Evolutionary conservation across 2,329 filamentous ascomycete species (phyloP).

Genomic region (Sporothrix phasma): DNA sequence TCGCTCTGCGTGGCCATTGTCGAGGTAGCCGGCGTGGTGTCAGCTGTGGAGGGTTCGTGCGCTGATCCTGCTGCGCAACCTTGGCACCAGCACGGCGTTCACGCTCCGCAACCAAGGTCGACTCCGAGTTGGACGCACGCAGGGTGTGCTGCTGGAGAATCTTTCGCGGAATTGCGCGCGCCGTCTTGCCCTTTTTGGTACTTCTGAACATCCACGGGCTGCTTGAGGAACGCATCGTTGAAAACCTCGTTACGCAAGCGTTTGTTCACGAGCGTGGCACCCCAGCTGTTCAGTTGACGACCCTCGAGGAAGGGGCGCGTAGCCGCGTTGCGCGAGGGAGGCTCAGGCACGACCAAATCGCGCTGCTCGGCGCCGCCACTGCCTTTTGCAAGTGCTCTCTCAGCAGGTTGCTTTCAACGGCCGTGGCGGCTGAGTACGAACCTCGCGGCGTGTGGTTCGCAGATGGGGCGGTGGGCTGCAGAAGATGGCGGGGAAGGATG

Average conservation of each 20-base stretch:
- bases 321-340: not conserved
- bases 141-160: conserved; percentile 34
- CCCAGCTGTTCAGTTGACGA: conserved; percentile 62
- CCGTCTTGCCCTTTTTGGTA: conserved; percentile 57
- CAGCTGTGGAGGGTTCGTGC: not conserved
- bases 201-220: conserved; percentile 70
- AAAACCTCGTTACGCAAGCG: conserved; percentile 82
- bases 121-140: conserved; percentile 37
- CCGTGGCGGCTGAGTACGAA: conserved; percentile 5
- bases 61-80: not conserved
- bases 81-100: conserved; percentile 8
- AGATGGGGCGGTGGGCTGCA: conserved; percentile 45
- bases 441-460: conserved; percentile 15
- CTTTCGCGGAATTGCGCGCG: conserved; percentile 52
- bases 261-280: conserved; percentile 83
- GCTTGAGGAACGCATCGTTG: conserved; percentile 80
- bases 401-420: not conserved
- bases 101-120: conserved; percentile 25
- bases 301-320: conserved; percentile 40
- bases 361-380: conserved; percentile 1
- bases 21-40: not conserved
- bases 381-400: conserved; percentile 1
- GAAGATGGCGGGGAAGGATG: conserved; percentile 77
- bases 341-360: not conserved
- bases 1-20: conserved; percentile 16